Conservation (phyloP, 176 grass and related monocot species). For the Oryza officinalis region DNA sequence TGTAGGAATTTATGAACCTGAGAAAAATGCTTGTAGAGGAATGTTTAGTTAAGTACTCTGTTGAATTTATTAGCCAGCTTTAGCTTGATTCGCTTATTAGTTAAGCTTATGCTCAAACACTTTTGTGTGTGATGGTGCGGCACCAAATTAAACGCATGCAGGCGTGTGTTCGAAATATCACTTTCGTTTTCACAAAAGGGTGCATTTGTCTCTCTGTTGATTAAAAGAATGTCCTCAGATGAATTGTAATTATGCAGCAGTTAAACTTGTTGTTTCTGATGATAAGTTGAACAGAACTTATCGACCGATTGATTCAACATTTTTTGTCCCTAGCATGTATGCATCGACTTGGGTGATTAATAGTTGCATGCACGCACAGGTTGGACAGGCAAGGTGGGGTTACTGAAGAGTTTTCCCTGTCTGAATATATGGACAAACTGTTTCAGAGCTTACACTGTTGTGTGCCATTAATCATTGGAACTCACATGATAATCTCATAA, state of each 20-base stretch:
- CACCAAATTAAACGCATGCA: constrained; percentile 26
- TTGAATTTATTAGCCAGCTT: neutral
- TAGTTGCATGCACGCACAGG: neutral
- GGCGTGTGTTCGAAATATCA: constrained; percentile 20
- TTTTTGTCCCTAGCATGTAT: neutral
- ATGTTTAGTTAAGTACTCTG: neutral
- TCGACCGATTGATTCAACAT: neutral
- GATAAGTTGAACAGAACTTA: neutral
- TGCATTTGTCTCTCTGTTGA: constrained; percentile 17
- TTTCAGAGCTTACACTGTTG: neutral
- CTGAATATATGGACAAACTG: constrained; percentile 17
- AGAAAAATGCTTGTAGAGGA: neutral
- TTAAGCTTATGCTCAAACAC: neutral
- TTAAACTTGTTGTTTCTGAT: neutral
- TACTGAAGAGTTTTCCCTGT: neutral
- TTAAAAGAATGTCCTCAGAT: neutral
- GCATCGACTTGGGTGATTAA: neutral
- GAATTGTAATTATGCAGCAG: neutral
- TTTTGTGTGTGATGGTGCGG: neutral
- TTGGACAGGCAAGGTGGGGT: neutral
- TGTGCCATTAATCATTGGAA: constrained; percentile 18
- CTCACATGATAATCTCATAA: constrained; percentile 41
- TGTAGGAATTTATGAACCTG: neutral
- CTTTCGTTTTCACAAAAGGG: constrained; percentile 24
- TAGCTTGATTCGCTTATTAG: neutral